Evolutionary conservation across 345 rosid species (phyloP), one percentile per base, ranked within the genome.

Genomic region (Eucalyptus coolabah): DNA sequence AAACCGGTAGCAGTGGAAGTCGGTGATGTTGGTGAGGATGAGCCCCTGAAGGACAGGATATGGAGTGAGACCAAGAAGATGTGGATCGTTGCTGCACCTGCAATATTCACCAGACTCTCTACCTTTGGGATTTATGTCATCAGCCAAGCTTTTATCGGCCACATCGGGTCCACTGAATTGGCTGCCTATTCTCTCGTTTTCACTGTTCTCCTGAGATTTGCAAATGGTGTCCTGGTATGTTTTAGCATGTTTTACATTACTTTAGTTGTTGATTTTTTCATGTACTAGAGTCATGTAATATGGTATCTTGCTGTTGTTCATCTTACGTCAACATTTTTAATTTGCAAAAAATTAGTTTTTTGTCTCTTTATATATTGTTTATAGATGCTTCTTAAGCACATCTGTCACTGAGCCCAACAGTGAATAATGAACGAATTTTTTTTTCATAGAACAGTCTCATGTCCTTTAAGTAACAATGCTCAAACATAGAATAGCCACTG

Each of bases 21-120:
- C 8, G 3, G 83, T 21, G 88, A 45, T 72, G 59, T 44, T 13
- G 83, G 40, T 42, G 83, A 50, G 12, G 69, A 28, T 30, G 44
- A 32, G 37, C 23, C 34, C 7, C 89, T 94, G 19, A 92, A 44
- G 80, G 91, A 93, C 26, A 94, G 91, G 91, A 11, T 95, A 86
- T 95, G 95, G 98, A 53, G 1, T 0, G 99, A 97, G 90, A 88
- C 65, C 8, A 97, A 95, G 93, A 95, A 93, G 94, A 87, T 95
- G 86, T 96, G 98, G 99, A 69, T 89, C 21, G 95, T 97, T 3
- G 98, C 98, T 17, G 98, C 90, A 2, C 99, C 98, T 32, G 98
- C 98, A 15, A 95, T 96, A 88, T 94, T 97, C 92, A 94, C 97
- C 1, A 91, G 95, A 86, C 92, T 95, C 87, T 95, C 98, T 6